Evolutionary conservation across 805 yeast genomes (phyloP).

Genomic region (Ogataea angusta): DNA sequence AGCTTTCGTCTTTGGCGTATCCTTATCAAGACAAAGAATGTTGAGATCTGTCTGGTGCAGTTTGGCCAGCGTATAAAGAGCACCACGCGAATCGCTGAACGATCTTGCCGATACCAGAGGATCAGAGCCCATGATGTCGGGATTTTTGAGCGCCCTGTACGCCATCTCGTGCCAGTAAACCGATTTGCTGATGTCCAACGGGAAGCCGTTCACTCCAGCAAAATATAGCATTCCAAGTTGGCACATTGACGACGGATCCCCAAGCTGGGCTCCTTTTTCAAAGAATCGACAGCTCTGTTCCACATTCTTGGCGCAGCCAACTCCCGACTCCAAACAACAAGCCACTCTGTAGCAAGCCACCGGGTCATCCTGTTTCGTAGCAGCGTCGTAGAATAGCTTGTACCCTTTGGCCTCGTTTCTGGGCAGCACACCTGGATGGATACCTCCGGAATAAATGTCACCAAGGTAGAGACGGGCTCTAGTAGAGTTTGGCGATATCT

Average conservation of each 20-base stretch:
- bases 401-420: conserved; percentile 60
- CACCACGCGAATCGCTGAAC: conserved; percentile 33
- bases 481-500: conserved; percentile 44
- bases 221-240: conserved; percentile 65
- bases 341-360: conserved; percentile 68
- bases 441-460: conserved; percentile 51
- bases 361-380: conserved; percentile 48
- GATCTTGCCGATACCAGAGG: conserved; percentile 34
- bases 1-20: conserved; percentile 31
- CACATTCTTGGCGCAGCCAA: conserved; percentile 44
- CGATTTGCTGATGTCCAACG: conserved; percentile 27
- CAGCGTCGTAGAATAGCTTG: conserved; percentile 57
- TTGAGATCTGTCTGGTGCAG: conserved; percentile 34
- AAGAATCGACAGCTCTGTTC: conserved; percentile 52
- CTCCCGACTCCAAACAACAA: conserved; percentile 66
- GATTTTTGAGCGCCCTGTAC: conserved; percentile 22
- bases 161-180: conserved; percentile 30
- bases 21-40: conserved; percentile 28
- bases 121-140: conserved; percentile 30
- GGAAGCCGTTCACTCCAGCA: conserved; percentile 35
- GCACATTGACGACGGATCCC: conserved; percentile 67
- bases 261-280: conserved; percentile 57
- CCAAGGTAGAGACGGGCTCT: conserved; percentile 61
- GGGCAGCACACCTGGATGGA: conserved; percentile 46
- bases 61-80: conserved; percentile 35